These are phyloP conservation scores for Arthrobotrys musiformis DNA, from an alignment of 2,329 filamentous ascomycete species.

Conservation along the genomic window DNA sequence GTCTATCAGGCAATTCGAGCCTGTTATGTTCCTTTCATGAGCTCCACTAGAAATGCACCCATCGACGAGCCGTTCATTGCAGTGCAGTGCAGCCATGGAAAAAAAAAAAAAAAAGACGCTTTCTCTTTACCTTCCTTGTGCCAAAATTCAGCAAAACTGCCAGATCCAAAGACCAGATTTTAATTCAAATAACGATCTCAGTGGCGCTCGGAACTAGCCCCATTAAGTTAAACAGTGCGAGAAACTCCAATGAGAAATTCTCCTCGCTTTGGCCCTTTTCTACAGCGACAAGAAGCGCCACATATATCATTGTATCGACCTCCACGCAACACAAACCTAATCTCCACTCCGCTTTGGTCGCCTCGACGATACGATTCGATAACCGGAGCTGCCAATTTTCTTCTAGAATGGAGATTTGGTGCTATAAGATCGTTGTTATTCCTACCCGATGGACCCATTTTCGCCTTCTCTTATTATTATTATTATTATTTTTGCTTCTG, in stretches of 20 bases:
- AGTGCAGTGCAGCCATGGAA: too few relatives aligned
- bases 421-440: conserved; percentile 49
- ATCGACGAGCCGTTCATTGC: neutral
- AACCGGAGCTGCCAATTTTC: conserved; percentile 38
- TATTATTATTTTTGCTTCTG: conserved; percentile 25
- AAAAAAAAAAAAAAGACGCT: neutral
- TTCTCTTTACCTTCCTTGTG: neutral
- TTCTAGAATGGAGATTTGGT: conserved; percentile 48
- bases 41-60: conserved; percentile 13
- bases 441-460: conserved; percentile 27
- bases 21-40: conserved; percentile 11
- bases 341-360: conserved; percentile 2
- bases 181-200: conserved; percentile 39
- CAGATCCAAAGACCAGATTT: conserved; percentile 11
- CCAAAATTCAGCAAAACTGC: neutral
- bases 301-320: conserved; percentile 39
- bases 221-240: conserved; percentile 17
- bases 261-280: conserved; percentile 24
- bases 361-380: conserved; percentile 14
- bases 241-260: conserved; percentile 20
- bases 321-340: conserved; percentile 49
- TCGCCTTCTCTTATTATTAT: conserved; percentile 17
- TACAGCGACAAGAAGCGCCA: conserved; percentile 48
- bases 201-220: conserved; percentile 43
- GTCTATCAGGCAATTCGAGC: conserved; percentile 28